Conservation (phyloP, 805 yeast species). For the Kluyveromyces siamensis region DNA sequence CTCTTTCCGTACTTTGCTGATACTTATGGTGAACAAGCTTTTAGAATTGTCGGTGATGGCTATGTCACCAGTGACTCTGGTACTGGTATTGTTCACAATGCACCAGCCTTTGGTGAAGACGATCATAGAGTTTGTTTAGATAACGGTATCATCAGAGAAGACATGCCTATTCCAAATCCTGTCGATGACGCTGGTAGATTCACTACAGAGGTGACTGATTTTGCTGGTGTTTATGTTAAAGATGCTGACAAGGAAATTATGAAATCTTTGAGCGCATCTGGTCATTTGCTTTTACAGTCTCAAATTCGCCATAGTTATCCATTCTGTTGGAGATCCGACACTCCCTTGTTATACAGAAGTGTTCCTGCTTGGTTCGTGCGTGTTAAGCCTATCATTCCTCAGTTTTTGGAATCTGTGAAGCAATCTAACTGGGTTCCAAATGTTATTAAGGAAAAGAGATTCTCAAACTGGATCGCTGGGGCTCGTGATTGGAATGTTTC, state of each 20-base stretch:
- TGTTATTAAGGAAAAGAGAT: conserved; percentile 86
- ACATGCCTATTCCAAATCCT: conserved; percentile 78
- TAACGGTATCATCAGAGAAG: conserved; percentile 66
- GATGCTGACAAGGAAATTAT: conserved; percentile 92
- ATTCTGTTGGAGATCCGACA: conserved; percentile 99
- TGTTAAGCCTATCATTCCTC: conserved; percentile 77
- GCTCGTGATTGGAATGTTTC: conserved; percentile 99
- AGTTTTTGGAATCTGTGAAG: conserved; percentile 78
- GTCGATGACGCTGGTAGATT: conserved; percentile 89
- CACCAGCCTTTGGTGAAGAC: conserved; percentile 99
- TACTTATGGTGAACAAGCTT: conserved; percentile 65
- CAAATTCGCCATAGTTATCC: conserved; percentile 96
- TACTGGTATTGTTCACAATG: conserved; percentile 98
- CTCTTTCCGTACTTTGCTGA: conserved; percentile 74
- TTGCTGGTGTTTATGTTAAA: conserved; percentile 80
- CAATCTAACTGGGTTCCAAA: conserved; percentile 92
- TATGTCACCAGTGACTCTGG: conserved; percentile 92
- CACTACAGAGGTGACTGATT: conserved; percentile 65
- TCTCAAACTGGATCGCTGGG: conserved; percentile 94
- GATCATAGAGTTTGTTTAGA: conserved; percentile 80
- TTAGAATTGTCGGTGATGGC: conserved; percentile 70
- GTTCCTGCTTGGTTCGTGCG: conserved; percentile 99
- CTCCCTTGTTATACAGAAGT: conserved; percentile 91
- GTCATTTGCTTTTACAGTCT: conserved; percentile 62
- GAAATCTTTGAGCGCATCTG: conserved; percentile 69